A percentile compares a stretch with the other conserved stretches of the same genome.
Evolutionary conservation across 345 rosid genomes (phyloP).

Genomic region (Noccaea bulbosa): DNA sequence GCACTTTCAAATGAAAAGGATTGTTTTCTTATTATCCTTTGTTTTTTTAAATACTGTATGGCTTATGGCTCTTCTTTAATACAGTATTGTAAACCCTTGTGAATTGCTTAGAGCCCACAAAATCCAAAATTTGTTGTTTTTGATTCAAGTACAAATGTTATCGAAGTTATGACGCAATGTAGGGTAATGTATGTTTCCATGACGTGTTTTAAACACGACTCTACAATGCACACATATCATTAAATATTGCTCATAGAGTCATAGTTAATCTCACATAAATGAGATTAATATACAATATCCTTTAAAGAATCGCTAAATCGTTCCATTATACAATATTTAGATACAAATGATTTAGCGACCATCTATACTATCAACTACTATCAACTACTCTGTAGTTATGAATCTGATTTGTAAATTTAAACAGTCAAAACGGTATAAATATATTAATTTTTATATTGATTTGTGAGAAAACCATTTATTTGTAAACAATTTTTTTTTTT

Average conservation of each 20-base stretch:
- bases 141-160: slow-evolving; percentile 29
- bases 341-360: background rate
- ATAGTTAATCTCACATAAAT: background rate
- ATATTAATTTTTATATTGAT: no score
- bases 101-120: slow-evolving; percentile 32
- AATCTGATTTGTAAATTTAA: no score
- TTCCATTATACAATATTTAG: background rate
- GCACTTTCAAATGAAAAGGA: slow-evolving; percentile 33
- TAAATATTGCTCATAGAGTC: background rate
- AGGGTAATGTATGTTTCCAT: slow-evolving; percentile 39
- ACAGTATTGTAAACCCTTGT: slow-evolving; percentile 12
- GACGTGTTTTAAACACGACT: slow-evolving; percentile 21
- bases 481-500: no score
- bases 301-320: background rate
- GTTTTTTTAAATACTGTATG: background rate
- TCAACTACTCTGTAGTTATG: no score
- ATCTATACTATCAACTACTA: background rate
- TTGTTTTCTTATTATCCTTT: background rate
- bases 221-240: background rate
- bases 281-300: background rate
- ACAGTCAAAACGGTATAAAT: no score
- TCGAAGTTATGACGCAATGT: slow-evolving; percentile 20
- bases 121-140: slow-evolving; percentile 29
- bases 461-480: no score
- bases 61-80: slow-evolving; percentile 34